A percentile compares a stretch with the other conserved stretches of the same genome.
Conservation (phyloP, 148 eudicot genomes). For the Rhododendron williamsianum region DNA sequence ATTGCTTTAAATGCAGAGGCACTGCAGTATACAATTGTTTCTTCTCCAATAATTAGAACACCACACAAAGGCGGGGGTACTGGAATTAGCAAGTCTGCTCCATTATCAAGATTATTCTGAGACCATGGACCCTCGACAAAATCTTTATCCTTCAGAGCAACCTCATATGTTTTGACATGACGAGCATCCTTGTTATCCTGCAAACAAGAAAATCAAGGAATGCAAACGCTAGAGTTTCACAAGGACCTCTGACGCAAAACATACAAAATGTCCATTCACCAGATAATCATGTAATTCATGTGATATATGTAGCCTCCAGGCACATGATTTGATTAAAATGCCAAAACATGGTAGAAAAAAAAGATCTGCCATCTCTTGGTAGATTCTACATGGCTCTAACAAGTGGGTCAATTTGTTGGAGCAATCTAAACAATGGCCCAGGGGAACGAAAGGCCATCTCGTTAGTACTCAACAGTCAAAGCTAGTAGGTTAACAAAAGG, state of each 20-base stretch:
- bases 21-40: constrained; percentile 90
- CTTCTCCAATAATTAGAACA: constrained; percentile 93
- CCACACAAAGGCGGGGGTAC: constrained; percentile 97
- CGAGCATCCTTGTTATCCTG: constrained; percentile 99
- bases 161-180: constrained; percentile 92
- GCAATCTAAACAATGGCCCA: not conserved
- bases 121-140: constrained; percentile 89
- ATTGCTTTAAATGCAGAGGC: constrained; percentile 92
- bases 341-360: not conserved
- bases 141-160: constrained; percentile 85
- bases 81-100: constrained; percentile 90
- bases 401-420: constrained; percentile 7
- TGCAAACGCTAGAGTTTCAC: not conserved
- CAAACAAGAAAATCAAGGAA: constrained; percentile 10
- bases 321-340: not conserved
- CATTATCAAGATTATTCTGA: constrained; percentile 84
- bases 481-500: not conserved
- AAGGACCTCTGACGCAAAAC: not conserved
- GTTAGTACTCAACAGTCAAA: not conserved
- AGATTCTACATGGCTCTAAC: not conserved
- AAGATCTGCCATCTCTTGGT: not conserved
- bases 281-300: not conserved
- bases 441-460: not conserved
- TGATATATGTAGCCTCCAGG: not conserved
- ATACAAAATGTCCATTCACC: not conserved